phyloP scores from a whole-genome alignment of 2,329 filamentous ascomycete genomes.

The Trichophyton equinum region DNA sequence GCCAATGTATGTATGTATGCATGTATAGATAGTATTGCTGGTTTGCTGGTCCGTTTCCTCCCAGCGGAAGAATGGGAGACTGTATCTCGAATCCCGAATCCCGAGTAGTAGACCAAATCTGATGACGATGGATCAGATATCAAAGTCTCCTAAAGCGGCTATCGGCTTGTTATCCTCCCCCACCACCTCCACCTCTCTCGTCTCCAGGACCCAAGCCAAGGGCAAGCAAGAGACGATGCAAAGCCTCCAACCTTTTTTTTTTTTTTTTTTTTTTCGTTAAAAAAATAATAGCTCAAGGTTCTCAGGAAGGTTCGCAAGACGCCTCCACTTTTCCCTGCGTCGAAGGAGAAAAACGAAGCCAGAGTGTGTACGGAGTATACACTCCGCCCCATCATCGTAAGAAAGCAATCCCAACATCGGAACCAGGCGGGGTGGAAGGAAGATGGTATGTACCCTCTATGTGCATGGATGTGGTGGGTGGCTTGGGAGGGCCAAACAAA shows the following conservation, averaged over 20 bases:
- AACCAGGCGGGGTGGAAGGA: not conserved
- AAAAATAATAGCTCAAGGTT: not conserved
- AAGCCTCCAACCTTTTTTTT: not conserved
- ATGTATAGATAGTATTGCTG: no score
- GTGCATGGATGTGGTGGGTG: not conserved
- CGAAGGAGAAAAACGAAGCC: not conserved
- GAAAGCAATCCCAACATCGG: not conserved
- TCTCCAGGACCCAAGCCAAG: no score
- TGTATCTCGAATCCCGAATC: no score
- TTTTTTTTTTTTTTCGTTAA: no score
- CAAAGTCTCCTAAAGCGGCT: not conserved
- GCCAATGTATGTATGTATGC: no score
- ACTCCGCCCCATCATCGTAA: no score
- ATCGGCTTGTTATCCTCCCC: not conserved
- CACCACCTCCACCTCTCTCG: not conserved
- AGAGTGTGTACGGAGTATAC: not conserved
- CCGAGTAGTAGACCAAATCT: no score
- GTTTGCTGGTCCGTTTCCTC: no score
- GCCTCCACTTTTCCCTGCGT: not conserved
- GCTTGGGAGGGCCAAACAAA: not conserved
- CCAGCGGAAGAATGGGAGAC: no score
- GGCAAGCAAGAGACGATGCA: not conserved
- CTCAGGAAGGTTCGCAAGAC: not conserved
- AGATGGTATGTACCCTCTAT: no score
- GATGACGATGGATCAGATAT: not conserved